These are phyloP conservation scores for Hymenochaete sp. DNA, from an alignment of 1,284 basidiomycete species.

Conservation along the genomic window DNA sequence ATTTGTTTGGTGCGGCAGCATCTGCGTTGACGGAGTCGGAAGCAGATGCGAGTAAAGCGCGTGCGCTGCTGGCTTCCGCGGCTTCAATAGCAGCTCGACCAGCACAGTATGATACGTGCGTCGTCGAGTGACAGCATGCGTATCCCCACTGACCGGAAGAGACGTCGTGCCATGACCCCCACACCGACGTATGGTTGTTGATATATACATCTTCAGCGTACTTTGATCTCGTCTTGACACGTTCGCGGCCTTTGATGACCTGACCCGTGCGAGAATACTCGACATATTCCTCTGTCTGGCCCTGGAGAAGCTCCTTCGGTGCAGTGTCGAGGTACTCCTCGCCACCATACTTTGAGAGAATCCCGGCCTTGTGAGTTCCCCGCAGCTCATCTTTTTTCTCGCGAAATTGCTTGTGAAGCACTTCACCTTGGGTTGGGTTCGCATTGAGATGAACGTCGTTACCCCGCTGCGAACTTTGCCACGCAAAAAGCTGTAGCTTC, in stretches of 20 bases:
- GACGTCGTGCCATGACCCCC: slow-evolving; percentile 92
- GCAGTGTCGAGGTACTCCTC: slow-evolving; percentile 85
- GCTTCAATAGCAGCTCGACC: slow-evolving; percentile 85
- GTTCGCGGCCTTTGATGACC: slow-evolving; percentile 87
- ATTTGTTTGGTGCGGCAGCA: slow-evolving; percentile 23
- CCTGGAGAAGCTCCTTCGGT: slow-evolving; percentile 83
- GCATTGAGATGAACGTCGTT: slow-evolving; percentile 95
- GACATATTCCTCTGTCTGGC: slow-evolving; percentile 96
- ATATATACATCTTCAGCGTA: slow-evolving; percentile 92
- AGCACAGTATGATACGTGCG: slow-evolving; percentile 90
- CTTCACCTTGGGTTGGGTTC: slow-evolving; percentile 91
- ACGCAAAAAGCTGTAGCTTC: slow-evolving; percentile 90
- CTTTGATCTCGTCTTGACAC: slow-evolving; percentile 78
- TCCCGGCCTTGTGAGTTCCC: slow-evolving; percentile 79
- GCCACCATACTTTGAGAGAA: slow-evolving; percentile 88
- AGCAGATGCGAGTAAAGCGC: slow-evolving; percentile 48
- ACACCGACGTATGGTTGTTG: slow-evolving; percentile 91
- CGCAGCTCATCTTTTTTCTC: slow-evolving; percentile 90
- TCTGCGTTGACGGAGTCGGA: slow-evolving; percentile 23
- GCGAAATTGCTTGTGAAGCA: slow-evolving; percentile 84
- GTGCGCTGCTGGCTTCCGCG: slow-evolving; percentile 57
- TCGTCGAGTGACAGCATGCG: slow-evolving; percentile 84
- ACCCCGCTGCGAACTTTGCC: slow-evolving; percentile 90
- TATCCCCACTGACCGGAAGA: slow-evolving; percentile 81
- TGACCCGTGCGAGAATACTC: slow-evolving; percentile 93